A percentile compares a stretch with the other conserved stretches of the same genome.
These are phyloP conservation scores for Macrolepiota dolichaula DNA, from an alignment of 768 basidiomycete genomes.

Conservation along the genomic window DNA sequence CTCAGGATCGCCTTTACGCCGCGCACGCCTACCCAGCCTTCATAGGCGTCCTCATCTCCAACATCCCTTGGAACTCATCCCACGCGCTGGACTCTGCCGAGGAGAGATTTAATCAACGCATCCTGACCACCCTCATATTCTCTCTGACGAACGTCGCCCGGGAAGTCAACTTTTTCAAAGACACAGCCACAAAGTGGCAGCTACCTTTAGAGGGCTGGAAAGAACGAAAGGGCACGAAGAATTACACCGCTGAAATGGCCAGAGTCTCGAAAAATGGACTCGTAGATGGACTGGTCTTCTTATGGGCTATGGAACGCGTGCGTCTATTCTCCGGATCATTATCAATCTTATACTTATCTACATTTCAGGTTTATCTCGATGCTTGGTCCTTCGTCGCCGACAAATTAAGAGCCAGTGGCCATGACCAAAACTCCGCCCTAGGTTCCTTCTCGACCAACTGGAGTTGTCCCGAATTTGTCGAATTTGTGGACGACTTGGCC, in stretches of 20 bases:
- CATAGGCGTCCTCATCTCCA: slow-evolving; percentile 61
- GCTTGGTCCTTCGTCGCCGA: slow-evolving; percentile 58
- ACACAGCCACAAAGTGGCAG: slow-evolving; percentile 39
- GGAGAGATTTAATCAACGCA: slow-evolving; percentile 33
- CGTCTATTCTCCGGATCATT: not conserved
- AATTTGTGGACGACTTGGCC: slow-evolving; percentile 50
- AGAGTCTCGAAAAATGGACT: slow-evolving; percentile 44
- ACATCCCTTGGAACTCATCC: slow-evolving; percentile 47
- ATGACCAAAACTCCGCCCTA: slow-evolving; percentile 27
- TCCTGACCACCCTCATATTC: slow-evolving; percentile 47
- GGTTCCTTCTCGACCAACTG: slow-evolving; percentile 58
- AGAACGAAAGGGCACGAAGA: slow-evolving; percentile 58
- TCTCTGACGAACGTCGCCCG: slow-evolving; percentile 56
- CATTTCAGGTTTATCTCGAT: slow-evolving; percentile 60
- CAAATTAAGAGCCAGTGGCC: not conserved
- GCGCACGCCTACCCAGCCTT: slow-evolving; percentile 72
- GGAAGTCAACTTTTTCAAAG: slow-evolving; percentile 58
- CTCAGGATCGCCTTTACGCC: slow-evolving; percentile 74
- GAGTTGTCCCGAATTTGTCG: slow-evolving; percentile 50
- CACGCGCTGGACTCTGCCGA: slow-evolving; percentile 26
- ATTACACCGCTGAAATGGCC: slow-evolving; percentile 72
- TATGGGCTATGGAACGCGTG: slow-evolving; percentile 82
- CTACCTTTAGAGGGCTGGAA: slow-evolving; percentile 47
- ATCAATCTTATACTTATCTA: not conserved
- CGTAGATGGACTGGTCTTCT: slow-evolving; percentile 64